Percentiles rank a stretch among this genome's conserved stretches.
Evolutionary conservation across 1,139 yeast species (phyloP).

Genomic region (Taphrina wiesneri): DNA sequence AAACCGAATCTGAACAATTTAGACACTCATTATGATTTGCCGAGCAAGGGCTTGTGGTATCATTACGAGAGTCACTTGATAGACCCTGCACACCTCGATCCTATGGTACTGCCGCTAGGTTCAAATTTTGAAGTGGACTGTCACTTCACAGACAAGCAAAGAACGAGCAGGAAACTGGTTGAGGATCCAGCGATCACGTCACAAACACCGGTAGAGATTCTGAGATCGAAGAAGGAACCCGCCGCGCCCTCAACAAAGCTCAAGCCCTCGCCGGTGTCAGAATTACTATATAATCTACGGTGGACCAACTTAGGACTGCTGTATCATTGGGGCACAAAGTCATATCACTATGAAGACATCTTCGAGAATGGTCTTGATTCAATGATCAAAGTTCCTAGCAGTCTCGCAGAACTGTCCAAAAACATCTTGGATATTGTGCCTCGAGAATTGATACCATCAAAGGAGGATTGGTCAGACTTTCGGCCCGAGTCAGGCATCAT

Average conservation of each 20-base stretch:
- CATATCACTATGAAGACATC: constrained; percentile 42
- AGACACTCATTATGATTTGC: constrained; percentile 20
- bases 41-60: constrained; percentile 12
- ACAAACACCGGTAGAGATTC: neutral
- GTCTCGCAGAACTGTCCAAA: constrained; percentile 48
- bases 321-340: constrained; percentile 51
- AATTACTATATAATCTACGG: constrained; percentile 43
- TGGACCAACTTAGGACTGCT: constrained; percentile 55
- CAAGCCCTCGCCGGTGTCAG: constrained; percentile 25
- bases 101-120: neutral
- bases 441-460: constrained; percentile 36
- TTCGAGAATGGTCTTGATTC: constrained; percentile 44
- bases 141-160: neutral
- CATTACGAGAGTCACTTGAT: constrained; percentile 8
- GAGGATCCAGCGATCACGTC: neutral
- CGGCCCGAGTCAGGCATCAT: constrained; percentile 51
- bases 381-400: constrained; percentile 37
- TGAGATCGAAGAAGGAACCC: constrained; percentile 2
- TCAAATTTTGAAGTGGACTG: neutral
- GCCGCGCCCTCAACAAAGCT: constrained; percentile 5
- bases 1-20: constrained; percentile 19
- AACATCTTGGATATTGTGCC: constrained; percentile 42
- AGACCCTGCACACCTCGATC: neutral
- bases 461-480: constrained; percentile 39
- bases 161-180: neutral